Conservation (phyloP, 2,329 filamentous ascomycete species). For the Myotisia sp. region DNA sequence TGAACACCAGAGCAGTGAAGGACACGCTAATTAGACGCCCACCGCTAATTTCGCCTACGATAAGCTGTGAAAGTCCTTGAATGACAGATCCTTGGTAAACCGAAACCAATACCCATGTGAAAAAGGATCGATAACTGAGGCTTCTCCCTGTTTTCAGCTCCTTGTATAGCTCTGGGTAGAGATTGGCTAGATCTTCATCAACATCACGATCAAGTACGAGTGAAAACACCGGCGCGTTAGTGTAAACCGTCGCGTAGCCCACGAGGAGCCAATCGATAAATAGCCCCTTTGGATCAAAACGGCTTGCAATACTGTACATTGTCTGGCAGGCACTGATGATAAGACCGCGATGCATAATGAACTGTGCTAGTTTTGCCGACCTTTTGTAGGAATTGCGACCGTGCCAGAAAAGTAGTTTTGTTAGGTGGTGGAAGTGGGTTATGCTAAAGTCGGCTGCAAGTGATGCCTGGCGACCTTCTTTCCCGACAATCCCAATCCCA, state of each 20-base stretch:
- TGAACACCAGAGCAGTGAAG: slow-evolving; percentile 82
- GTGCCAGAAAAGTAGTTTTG: slow-evolving; percentile 97
- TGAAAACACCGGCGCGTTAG: slow-evolving; percentile 80
- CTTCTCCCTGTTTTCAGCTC: slow-evolving; percentile 82
- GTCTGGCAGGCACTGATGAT: slow-evolving; percentile 95
- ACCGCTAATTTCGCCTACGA: slow-evolving; percentile 57
- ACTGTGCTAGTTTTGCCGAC: slow-evolving; percentile 86
- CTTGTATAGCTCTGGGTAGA: slow-evolving; percentile 96
- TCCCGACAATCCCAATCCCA: slow-evolving; percentile 93
- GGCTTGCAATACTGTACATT: slow-evolving; percentile 85
- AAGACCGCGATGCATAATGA: slow-evolving; percentile 91
- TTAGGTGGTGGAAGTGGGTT: slow-evolving; percentile 85
- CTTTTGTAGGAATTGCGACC: slow-evolving; percentile 95
- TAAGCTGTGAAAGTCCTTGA: slow-evolving; percentile 79
- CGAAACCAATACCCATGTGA: slow-evolving; percentile 88
- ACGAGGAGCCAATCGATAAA: slow-evolving; percentile 97
- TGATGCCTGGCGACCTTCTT: slow-evolving; percentile 89
- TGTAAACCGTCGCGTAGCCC: slow-evolving; percentile 92
- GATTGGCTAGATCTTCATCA: slow-evolving; percentile 78
- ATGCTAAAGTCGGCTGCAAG: slow-evolving; percentile 95
- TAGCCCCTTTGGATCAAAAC: slow-evolving; percentile 84
- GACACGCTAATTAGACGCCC: slow-evolving; percentile 73
- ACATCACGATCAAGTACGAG: slow-evolving; percentile 91
- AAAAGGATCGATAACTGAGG: slow-evolving; percentile 85
- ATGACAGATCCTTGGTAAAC: slow-evolving; percentile 94